These are phyloP conservation scores for Colletotrichum sp. DNA, from an alignment of 2,329 filamentous ascomycete species.

Conservation along the genomic window DNA sequence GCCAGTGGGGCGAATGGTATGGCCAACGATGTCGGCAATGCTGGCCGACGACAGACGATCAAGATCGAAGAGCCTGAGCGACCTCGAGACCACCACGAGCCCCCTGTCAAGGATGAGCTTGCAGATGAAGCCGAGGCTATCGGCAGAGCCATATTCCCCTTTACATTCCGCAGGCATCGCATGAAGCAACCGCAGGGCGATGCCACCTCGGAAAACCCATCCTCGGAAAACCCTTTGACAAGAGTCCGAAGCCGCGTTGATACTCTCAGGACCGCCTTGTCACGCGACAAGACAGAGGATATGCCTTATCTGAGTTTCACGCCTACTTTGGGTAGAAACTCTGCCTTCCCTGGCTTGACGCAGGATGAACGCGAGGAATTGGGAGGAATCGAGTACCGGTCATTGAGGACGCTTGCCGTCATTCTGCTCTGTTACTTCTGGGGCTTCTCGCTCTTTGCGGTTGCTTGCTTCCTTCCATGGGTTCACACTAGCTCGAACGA, in stretches of 20 bases:
- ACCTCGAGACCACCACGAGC: slow-evolving; percentile 33
- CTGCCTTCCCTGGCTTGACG: slow-evolving; percentile 84
- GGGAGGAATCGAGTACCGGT: slow-evolving; percentile 94
- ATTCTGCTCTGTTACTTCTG: slow-evolving; percentile 83
- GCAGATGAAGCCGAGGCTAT: slow-evolving; percentile 47
- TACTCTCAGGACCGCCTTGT: slow-evolving; percentile 61
- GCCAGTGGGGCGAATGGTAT: slow-evolving; percentile 23
- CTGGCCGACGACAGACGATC: slow-evolving; percentile 60
- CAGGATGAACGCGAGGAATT: slow-evolving; percentile 94
- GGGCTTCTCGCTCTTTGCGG: slow-evolving; percentile 79
- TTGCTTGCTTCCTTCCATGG: slow-evolving; percentile 80
- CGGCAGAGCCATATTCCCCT: slow-evolving; percentile 40
- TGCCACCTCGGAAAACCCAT: slow-evolving; percentile 17
- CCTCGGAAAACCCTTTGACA: slow-evolving; percentile 24
- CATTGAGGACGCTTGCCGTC: slow-evolving; percentile 82
- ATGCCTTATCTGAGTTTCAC: slow-evolving; percentile 95
- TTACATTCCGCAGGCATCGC: slow-evolving; percentile 48
- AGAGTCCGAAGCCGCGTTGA: slow-evolving; percentile 54
- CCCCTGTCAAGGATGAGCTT: slow-evolving; percentile 36
- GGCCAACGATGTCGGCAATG: slow-evolving; percentile 1
- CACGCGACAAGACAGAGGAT: slow-evolving; percentile 58
- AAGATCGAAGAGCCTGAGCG: slow-evolving; percentile 69
- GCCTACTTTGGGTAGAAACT: slow-evolving; percentile 91
- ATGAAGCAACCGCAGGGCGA: slow-evolving; percentile 41
- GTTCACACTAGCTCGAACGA: slow-evolving; percentile 63